Conservation (phyloP, 495 filamentous ascomycete species). For the Cercophora newfieldiana region DNA sequence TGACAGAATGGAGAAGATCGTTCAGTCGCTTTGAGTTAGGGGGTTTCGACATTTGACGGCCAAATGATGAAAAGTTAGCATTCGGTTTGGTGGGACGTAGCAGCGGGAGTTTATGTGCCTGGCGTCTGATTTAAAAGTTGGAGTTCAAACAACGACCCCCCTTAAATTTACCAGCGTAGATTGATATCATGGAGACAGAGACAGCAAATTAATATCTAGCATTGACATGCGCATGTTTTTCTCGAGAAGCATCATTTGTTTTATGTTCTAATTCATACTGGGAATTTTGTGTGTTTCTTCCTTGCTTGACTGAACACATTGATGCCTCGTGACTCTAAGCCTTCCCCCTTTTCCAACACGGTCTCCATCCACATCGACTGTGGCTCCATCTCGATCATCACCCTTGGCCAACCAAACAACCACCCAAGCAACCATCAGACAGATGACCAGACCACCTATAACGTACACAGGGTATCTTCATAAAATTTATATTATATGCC, state of each 20-base stretch:
- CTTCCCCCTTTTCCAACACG: too few species aligned
- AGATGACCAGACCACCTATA: not conserved
- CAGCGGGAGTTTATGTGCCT: not conserved
- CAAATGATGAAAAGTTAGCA: not conserved
- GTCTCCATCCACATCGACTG: too few species aligned
- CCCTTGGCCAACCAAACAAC: not conserved
- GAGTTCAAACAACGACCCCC: not conserved
- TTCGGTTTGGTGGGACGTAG: not conserved
- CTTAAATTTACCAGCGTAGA: not conserved
- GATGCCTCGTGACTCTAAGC: too few species aligned
- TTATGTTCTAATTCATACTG: too few species aligned
- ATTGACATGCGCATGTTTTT: too few species aligned
- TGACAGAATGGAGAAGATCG: constrained; percentile 70
- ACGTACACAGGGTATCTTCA: not conserved
- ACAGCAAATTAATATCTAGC: not conserved
- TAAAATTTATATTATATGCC: not conserved
- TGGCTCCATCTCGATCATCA: too few species aligned
- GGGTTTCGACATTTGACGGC: not conserved
- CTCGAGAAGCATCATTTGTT: too few species aligned
- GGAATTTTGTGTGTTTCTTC: too few species aligned
- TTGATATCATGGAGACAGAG: not conserved
- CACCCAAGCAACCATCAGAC: not conserved
- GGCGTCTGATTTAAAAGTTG: not conserved
- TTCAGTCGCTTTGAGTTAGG: constrained; percentile 43
- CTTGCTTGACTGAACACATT: too few species aligned